Percentiles rank a stretch among this genome's conserved stretches.
These are phyloP conservation scores for Fraxinus sp. DNA, from an alignment of 305 asterid genomes.

Conservation along the genomic window DNA sequence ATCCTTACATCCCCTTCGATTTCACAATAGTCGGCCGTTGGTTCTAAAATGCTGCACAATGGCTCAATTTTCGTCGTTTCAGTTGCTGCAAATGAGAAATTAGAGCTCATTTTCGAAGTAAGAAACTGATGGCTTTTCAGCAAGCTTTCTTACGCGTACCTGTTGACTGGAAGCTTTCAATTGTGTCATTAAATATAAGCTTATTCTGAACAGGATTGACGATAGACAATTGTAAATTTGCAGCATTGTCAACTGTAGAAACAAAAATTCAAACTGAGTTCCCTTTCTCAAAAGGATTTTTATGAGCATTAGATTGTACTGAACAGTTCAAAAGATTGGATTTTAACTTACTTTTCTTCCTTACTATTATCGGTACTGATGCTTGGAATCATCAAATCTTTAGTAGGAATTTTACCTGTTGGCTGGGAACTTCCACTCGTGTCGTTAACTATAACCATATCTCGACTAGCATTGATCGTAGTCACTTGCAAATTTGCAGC, in stretches of 20 bases:
- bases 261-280: neutral
- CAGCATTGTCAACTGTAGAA: conserved; percentile 7
- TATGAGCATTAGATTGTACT: neutral
- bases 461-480: neutral
- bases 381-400: neutral
- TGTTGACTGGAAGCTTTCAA: neutral
- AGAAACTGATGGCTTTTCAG: neutral
- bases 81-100: conserved; percentile 23
- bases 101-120: neutral
- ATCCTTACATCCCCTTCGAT: conserved; percentile 56
- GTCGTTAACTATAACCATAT: neutral
- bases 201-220: conserved; percentile 8
- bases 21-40: conserved; percentile 58
- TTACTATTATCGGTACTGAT: neutral
- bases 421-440: conserved; percentile 4
- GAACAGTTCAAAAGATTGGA: neutral
- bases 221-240: neutral
- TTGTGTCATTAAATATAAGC: conserved; percentile 14
- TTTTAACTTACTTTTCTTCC: neutral
- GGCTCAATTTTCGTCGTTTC: conserved; percentile 26
- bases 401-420: neutral
- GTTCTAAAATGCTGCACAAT: conserved; percentile 37
- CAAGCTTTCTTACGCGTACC: neutral
- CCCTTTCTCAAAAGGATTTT: neutral
- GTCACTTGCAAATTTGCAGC: neutral